A percentile compares a stretch with the other conserved stretches of the same genome.
Evolutionary conservation across 352 stramenopile genomes (phyloP).

Genomic region (Globisporangium recalcitrans): DNA sequence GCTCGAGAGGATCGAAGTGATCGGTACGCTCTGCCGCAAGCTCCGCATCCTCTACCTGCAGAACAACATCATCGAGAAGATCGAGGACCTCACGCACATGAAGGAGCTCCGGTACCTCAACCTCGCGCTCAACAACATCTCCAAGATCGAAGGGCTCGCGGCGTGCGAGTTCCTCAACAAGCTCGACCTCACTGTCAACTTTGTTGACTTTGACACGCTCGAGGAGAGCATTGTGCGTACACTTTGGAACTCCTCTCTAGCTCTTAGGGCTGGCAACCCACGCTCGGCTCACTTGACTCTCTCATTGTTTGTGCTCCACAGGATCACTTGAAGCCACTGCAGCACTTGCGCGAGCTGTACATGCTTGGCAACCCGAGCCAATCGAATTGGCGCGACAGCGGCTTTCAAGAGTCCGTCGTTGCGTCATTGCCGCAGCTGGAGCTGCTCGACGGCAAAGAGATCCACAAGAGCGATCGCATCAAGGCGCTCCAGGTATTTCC

Average conservation of each 20-base stretch:
- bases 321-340: slow-evolving; percentile 67
- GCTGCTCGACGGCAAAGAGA: slow-evolving; percentile 87
- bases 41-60: slow-evolving; percentile 94
- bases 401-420: slow-evolving; percentile 83
- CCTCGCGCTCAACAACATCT: slow-evolving; percentile 94
- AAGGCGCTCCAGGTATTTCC: slow-evolving; percentile 78
- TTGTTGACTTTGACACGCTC: slow-evolving; percentile 90
- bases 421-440: slow-evolving; percentile 79
- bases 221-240: slow-evolving; percentile 70
- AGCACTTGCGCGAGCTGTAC: slow-evolving; percentile 91
- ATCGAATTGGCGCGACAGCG: slow-evolving; percentile 52
- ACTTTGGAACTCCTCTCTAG: not conserved
- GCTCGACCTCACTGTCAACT: slow-evolving; percentile 95
- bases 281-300: not conserved
- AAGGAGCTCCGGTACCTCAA: slow-evolving; percentile 95
- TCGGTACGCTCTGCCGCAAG: slow-evolving; percentile 86
- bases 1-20: slow-evolving; percentile 88
- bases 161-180: slow-evolving; percentile 90
- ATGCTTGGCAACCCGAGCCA: slow-evolving; percentile 92
- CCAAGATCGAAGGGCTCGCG: slow-evolving; percentile 80
- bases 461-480: slow-evolving; percentile 85
- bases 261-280: not conserved
- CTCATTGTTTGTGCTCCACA: slow-evolving; percentile 10
- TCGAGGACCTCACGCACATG: slow-evolving; percentile 91
- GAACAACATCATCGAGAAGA: slow-evolving; percentile 95